These are phyloP conservation scores for Chalciporus piperatoides DNA, from an alignment of 1,284 basidiomycete genomes.

Conservation along the genomic window DNA sequence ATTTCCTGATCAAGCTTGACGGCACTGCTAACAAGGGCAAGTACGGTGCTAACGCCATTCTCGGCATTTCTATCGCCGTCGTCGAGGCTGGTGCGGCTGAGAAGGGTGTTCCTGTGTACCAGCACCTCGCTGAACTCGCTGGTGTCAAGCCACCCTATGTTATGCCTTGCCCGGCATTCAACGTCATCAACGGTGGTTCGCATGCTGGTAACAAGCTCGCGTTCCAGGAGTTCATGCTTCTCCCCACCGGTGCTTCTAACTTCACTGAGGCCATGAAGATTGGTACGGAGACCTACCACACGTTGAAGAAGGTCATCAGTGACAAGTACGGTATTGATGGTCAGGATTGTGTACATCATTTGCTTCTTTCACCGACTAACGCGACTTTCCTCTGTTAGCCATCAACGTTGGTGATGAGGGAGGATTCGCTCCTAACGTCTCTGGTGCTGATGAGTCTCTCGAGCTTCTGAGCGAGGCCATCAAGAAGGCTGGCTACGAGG, in stretches of 20 bases:
- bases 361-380: constrained; percentile 1
- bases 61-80: constrained; percentile 97
- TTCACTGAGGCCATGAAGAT: constrained; percentile 99
- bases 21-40: constrained; percentile 99
- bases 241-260: constrained; percentile 87
- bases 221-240: constrained; percentile 99
- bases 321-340: constrained; percentile 99
- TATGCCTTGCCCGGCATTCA: constrained; percentile 91
- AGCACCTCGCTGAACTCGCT: constrained; percentile 93
- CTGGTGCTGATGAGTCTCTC: constrained; percentile 95
- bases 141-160: constrained; percentile 92
- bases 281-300: constrained; percentile 98
- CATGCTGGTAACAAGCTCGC: constrained; percentile 99
- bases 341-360: constrained; percentile 35
- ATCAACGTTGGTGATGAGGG: constrained; percentile 99
- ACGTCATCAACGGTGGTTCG: constrained; percentile 99
- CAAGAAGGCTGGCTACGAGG: constrained; percentile 96
- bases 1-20: constrained; percentile 98
- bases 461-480: constrained; percentile 96
- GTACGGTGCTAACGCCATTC: constrained; percentile 98
- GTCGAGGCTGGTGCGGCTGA: constrained; percentile 92
- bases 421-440: constrained; percentile 98
- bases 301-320: constrained; percentile 98
- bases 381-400: constrained; percentile 46
- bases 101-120: constrained; percentile 94